Evolutionary conservation across 176 grass and related monocot genomes (phyloP).

Genomic region (Leersia perrieri): DNA sequence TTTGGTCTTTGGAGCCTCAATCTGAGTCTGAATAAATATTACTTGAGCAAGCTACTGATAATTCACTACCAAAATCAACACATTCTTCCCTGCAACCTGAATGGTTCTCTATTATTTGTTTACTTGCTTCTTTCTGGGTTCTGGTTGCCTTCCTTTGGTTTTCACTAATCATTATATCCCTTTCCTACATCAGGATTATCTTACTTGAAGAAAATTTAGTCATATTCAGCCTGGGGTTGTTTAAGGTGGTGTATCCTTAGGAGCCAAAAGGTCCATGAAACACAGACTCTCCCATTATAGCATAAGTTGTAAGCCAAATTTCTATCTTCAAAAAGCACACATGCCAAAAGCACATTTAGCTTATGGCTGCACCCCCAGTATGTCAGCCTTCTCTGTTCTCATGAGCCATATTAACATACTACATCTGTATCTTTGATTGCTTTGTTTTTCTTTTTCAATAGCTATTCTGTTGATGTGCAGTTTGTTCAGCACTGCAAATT

Average conservation of each 20-base stretch:
- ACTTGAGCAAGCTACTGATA: slow-evolving; percentile 32
- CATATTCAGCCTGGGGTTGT: slow-evolving; percentile 52
- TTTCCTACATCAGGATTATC: slow-evolving; percentile 41
- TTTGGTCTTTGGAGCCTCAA: slow-evolving; percentile 16
- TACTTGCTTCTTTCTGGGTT: slow-evolving; percentile 29
- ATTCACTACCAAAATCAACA: slow-evolving; percentile 48
- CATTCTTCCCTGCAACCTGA: slow-evolving; percentile 41
- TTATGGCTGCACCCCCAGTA: slow-evolving; percentile 40
- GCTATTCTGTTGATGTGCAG: slow-evolving; percentile 28
- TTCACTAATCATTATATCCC: neutral
- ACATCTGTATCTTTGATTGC: slow-evolving; percentile 50
- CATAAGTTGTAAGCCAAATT: neutral
- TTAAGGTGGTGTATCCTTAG: slow-evolving; percentile 47
- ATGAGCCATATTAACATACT: slow-evolving; percentile 40
- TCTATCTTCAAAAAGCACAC: slow-evolving; percentile 33
- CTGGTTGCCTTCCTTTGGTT: neutral
- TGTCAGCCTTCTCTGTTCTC: slow-evolving; percentile 50
- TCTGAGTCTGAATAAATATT: slow-evolving; percentile 39
- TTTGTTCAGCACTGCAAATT: slow-evolving; percentile 52
- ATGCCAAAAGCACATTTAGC: neutral
- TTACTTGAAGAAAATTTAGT: slow-evolving; percentile 36
- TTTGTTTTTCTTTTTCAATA: slow-evolving; percentile 42
- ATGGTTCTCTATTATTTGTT: slow-evolving; percentile 49
- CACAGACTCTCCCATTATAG: neutral
- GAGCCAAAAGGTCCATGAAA: slow-evolving; percentile 11